phyloP scores from a whole-genome alignment of 106 monocot species.

The Dendrobium nobile region DNA sequence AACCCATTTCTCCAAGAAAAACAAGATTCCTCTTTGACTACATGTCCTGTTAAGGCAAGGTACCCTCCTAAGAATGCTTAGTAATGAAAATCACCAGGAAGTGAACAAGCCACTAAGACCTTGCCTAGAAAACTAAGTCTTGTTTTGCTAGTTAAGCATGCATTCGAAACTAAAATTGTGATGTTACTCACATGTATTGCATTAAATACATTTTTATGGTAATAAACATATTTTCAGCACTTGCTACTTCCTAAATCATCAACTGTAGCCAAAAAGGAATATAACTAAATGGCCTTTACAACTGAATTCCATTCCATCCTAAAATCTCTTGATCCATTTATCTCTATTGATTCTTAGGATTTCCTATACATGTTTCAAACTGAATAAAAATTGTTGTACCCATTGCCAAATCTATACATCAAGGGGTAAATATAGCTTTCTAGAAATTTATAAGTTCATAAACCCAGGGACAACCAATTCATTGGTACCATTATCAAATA shows the following conservation, averaged over 20 bases:
- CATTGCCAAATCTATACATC: background rate
- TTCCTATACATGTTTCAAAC: background rate
- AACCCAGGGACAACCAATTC: too few relatives aligned
- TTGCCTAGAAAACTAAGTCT: background rate
- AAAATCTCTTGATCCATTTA: background rate
- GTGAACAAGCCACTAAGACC: background rate
- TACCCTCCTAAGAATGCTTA: background rate
- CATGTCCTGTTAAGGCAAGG: background rate
- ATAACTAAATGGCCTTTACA: background rate
- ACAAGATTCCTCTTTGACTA: background rate
- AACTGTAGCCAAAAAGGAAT: background rate
- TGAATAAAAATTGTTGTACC: background rate
- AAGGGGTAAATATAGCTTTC: background rate
- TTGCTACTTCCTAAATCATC: background rate
- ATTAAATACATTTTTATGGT: background rate
- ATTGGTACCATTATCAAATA: too few relatives aligned
- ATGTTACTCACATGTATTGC: background rate
- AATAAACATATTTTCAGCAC: background rate
- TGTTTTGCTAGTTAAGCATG: background rate
- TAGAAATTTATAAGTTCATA: background rate
- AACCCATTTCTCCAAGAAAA: background rate
- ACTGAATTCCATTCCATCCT: background rate
- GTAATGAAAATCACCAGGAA: background rate
- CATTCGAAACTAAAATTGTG: background rate
- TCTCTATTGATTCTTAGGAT: background rate